phyloP scores from a whole-genome alignment of 352 stramenopile species.

The Phytophthora multivora region DNA sequence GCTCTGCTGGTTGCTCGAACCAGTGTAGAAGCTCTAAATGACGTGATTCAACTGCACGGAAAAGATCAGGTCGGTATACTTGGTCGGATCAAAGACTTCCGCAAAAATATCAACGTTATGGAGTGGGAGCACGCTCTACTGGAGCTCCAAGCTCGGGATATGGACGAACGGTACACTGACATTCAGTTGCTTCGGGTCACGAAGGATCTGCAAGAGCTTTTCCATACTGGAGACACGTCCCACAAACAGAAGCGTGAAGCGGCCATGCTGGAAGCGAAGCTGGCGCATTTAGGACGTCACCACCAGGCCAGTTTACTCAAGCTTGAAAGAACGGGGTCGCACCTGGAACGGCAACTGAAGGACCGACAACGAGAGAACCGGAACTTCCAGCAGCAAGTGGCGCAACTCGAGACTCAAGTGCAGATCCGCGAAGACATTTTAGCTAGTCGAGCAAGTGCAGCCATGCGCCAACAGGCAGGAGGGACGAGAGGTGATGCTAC shows the following conservation, averaged over 20 bases:
- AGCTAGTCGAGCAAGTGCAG: constrained; percentile 64
- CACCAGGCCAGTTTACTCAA: constrained; percentile 75
- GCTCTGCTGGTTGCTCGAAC: constrained; percentile 78
- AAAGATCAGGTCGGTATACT: constrained; percentile 89
- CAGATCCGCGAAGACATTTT: constrained; percentile 90
- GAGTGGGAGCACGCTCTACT: constrained; percentile 91
- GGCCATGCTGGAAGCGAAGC: constrained; percentile 74
- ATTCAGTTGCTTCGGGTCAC: constrained; percentile 93
- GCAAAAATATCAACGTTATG: constrained; percentile 95
- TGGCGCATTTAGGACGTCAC: constrained; percentile 61
- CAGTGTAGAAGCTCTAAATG: constrained; percentile 88
- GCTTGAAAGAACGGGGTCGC: constrained; percentile 47
- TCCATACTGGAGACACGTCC: constrained; percentile 82
- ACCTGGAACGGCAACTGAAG: constrained; percentile 64
- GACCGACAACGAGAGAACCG: constrained; percentile 86
- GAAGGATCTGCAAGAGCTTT: constrained; percentile 92
- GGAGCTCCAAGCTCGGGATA: constrained; percentile 79
- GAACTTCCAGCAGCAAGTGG: constrained; percentile 73
- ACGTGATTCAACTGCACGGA: constrained; percentile 84
- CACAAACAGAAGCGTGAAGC: constrained; percentile 82
- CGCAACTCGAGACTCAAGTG: constrained; percentile 82
- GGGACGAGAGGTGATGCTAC: constrained; percentile 20
- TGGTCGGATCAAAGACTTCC: constrained; percentile 92
- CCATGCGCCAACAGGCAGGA: constrained; percentile 36
- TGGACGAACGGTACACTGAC: constrained; percentile 93